Evolutionary conservation across 1,284 basidiomycete genomes (phyloP).

Genomic region (Cryptococcus hybrid): DNA sequence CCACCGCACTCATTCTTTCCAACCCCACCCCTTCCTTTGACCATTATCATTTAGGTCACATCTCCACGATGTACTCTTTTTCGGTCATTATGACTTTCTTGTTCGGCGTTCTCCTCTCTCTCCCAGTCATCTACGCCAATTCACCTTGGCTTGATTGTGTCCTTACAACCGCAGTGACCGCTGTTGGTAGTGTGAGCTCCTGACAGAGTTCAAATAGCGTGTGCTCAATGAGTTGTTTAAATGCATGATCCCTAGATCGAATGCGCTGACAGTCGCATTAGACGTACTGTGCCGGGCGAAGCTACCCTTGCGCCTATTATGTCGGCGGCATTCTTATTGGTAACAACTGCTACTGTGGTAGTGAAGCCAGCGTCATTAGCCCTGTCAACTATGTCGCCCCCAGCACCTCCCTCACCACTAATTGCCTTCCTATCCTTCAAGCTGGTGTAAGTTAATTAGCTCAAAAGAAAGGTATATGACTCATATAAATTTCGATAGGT

Average conservation of each 20-base stretch:
- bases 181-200: neutral
- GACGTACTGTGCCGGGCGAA: neutral
- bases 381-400: constrained; percentile 1
- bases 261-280: neutral
- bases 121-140: neutral
- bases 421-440: neutral
- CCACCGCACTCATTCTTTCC: neutral
- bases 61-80: neutral
- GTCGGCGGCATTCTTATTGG: neutral
- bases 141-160: neutral
- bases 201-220: too few species aligned
- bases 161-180: neutral
- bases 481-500: neutral
- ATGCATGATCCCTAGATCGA: neutral
- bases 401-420: neutral
- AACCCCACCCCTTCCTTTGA: neutral
- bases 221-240: neutral
- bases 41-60: neutral
- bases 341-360: constrained; percentile 10
- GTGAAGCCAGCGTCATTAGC: neutral
- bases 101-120: neutral
- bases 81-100: neutral
- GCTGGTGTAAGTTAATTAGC: constrained; percentile 6
- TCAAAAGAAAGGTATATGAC: neutral
- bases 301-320: neutral